phyloP scores from a whole-genome alignment of 139 green algal genomes.

The Coccomyxa sp. region DNA sequence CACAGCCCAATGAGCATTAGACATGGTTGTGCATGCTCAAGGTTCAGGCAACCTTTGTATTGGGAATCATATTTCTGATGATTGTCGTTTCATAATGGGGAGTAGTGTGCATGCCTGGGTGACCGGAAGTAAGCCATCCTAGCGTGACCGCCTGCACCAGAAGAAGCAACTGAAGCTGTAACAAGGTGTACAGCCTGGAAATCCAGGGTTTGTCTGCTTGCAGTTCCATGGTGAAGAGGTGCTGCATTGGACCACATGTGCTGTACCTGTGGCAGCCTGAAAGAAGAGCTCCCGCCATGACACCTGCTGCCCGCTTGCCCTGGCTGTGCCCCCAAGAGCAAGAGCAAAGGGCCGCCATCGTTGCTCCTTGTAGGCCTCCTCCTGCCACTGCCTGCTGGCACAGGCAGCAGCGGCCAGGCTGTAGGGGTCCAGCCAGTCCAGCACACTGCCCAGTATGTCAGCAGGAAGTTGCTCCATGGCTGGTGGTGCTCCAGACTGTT shows the following conservation, averaged over 20 bases:
- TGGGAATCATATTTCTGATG: no score
- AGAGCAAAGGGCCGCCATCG: background rate
- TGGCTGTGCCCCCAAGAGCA: background rate
- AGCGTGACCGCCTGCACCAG: no score
- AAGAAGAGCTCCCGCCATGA: no score
- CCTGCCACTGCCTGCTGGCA: background rate
- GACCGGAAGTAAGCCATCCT: no score
- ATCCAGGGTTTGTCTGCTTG: background rate
- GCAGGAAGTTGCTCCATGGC: constrained; percentile 4
- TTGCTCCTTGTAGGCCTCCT: background rate
- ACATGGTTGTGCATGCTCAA: no score
- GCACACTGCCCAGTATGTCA: constrained; percentile 6
- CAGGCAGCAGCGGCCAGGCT: constrained; percentile 8
- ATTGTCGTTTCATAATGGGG: no score
- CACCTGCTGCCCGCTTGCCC: background rate
- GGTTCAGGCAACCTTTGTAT: no score
- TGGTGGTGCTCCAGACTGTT: background rate
- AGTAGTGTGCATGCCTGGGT: no score
- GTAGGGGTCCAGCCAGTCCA: constrained; percentile 5
- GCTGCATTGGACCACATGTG: background rate
- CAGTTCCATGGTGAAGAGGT: background rate
- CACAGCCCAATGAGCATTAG: no score
- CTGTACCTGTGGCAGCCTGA: no score
- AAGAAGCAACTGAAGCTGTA: background rate
- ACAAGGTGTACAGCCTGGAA: background rate